Evolutionary conservation across 23 red algal species (phyloP).

Genomic region (Gracilaria caudata): DNA sequence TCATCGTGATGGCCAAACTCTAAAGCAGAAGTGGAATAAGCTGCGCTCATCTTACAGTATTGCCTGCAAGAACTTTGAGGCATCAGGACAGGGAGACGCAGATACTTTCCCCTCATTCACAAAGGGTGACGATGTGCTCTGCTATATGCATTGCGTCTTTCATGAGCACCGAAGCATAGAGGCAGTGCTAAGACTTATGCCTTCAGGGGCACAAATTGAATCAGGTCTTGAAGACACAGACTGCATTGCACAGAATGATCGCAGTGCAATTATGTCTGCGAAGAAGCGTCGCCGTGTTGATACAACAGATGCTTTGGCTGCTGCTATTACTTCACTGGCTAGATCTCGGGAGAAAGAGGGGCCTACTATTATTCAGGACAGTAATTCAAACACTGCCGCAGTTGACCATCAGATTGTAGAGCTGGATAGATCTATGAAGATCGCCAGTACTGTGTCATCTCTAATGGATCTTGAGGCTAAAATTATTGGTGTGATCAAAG

Average conservation of each 20-base stretch:
- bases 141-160: conserved; percentile 45
- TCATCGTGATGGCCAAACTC: not conserved
- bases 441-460: conserved; percentile 27
- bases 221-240: not conserved
- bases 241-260: not conserved
- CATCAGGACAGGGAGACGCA: conserved; percentile 27
- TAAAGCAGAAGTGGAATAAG: conserved; percentile 25
- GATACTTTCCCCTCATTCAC: conserved; percentile 10
- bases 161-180: conserved; percentile 25
- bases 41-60: conserved; percentile 16
- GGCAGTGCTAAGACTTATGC: not conserved
- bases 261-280: not conserved
- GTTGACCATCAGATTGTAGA: not conserved
- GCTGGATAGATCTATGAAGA: conserved; percentile 19
- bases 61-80: conserved; percentile 9
- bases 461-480: conserved; percentile 35
- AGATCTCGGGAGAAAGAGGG: not conserved
- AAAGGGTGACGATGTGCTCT: conserved; percentile 18
- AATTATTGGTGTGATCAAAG: conserved; percentile 23
- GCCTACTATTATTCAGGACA: conserved; percentile 30
- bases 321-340: conserved; percentile 28
- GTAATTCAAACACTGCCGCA: not conserved
- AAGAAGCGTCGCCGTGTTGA: conserved; percentile 24
- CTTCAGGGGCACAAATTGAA: conserved; percentile 19
- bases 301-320: conserved; percentile 2